A percentile compares a stretch with the other conserved stretches of the same genome.
Conservation (phyloP, 2,329 filamentous ascomycete genomes). For the Cordyceps cateniannulata region DNA sequence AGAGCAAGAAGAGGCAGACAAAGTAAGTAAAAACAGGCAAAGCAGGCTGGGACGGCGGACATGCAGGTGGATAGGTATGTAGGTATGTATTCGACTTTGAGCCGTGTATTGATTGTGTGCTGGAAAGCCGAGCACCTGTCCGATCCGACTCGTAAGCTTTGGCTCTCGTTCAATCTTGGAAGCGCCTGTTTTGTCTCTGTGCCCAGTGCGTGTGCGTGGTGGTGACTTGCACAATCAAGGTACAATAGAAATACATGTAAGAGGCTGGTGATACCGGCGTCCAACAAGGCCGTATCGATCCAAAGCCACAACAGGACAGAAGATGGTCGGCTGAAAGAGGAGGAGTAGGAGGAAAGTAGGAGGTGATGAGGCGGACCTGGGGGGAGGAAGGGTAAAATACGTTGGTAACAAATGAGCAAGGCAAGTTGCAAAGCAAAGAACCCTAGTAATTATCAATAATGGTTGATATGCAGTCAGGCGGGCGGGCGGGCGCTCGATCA, state of each 20-base stretch:
- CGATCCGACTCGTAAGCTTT: neutral
- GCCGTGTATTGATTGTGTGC: neutral
- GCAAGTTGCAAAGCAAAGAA: neutral
- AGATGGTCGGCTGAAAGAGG: neutral
- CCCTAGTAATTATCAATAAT: neutral
- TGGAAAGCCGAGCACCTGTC: neutral
- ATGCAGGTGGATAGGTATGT: constrained; percentile 7
- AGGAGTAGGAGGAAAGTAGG: no score
- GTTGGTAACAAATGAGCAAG: neutral
- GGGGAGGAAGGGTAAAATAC: neutral
- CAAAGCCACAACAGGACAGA: neutral
- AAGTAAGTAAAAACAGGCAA: neutral
- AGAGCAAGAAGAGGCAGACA: no score
- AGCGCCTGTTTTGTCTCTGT: neutral
- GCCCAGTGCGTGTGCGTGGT: neutral
- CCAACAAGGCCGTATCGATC: neutral
- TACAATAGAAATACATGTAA: constrained; percentile 11
- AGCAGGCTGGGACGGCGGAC: constrained; percentile 9
- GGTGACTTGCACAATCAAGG: constrained; percentile 8
- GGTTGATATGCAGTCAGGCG: neutral
- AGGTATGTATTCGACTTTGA: neutral
- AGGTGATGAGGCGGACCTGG: neutral
- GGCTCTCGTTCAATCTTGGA: neutral
- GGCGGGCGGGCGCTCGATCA: neutral
- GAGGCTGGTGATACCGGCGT: constrained; percentile 9